phyloP scores from a whole-genome alignment of 345 rosid species.

The Sapria himalayana region DNA sequence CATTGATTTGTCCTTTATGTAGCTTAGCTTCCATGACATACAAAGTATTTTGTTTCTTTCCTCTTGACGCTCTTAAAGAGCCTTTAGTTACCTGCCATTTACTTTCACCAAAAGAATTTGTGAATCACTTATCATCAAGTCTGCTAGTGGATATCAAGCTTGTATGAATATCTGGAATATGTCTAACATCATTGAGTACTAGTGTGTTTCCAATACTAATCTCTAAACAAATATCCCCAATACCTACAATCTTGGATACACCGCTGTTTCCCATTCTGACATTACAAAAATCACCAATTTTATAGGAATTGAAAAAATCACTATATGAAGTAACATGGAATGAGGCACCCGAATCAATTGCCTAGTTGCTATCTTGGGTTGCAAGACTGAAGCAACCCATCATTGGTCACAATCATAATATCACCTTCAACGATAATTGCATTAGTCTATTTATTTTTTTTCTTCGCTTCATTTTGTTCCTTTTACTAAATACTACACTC shows the following conservation, averaged over 20 bases:
- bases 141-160: neutral
- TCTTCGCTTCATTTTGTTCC: neutral
- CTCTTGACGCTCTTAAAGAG: neutral
- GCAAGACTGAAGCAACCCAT: neutral
- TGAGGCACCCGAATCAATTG: neutral
- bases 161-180: neutral
- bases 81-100: constrained; percentile 4
- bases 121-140: neutral
- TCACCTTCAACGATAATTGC: neutral
- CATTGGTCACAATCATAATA: no score
- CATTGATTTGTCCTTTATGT: neutral
- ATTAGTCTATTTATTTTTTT: neutral
- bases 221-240: neutral
- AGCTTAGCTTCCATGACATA: neutral
- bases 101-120: neutral
- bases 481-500: neutral
- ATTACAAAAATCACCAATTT: neutral
- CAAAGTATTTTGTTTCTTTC: neutral
- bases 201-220: neutral
- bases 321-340: neutral
- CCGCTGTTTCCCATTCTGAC: constrained; percentile 2
- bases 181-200: neutral
- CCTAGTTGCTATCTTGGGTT: neutral
- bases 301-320: neutral
- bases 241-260: constrained; percentile 1